Percentiles rank a stretch among this genome's conserved stretches.
phyloP scores from a whole-genome alignment of 208 protist genomes.

The Crithidia acanthocephali region DNA sequence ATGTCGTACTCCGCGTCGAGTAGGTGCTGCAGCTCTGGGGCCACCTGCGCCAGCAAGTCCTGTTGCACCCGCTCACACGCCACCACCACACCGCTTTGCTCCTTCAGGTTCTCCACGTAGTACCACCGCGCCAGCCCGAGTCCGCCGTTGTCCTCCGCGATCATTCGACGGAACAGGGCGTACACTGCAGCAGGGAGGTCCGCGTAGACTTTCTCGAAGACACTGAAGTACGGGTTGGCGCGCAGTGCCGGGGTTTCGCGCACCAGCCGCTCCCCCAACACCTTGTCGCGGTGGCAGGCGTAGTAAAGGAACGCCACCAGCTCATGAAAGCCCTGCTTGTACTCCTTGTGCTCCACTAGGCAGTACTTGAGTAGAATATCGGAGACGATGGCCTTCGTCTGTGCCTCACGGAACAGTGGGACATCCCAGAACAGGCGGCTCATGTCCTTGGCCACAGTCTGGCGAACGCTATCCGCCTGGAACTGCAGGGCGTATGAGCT shows the following conservation, averaged over 20 bases:
- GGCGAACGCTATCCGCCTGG: slow-evolving; percentile 40
- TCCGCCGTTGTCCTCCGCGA: slow-evolving; percentile 32
- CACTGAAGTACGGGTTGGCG: slow-evolving; percentile 3
- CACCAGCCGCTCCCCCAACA: slow-evolving; percentile 20
- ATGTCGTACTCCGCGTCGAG: slow-evolving; percentile 77
- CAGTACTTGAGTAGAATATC: slow-evolving; percentile 74
- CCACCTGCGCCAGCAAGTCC: slow-evolving; percentile 53
- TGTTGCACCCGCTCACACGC: slow-evolving; percentile 61
- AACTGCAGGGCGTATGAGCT: slow-evolving; percentile 74
- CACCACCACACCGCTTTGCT: slow-evolving; percentile 42
- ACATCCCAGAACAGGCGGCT: slow-evolving; percentile 73
- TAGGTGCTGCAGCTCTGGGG: slow-evolving; percentile 57
- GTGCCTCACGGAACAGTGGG: slow-evolving; percentile 41
- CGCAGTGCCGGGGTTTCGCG: slow-evolving; percentile 21
- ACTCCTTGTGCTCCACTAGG: slow-evolving; percentile 51
- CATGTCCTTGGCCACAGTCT: slow-evolving; percentile 63
- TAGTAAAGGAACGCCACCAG: slow-evolving; percentile 87
- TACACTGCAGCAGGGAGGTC: slow-evolving; percentile 37
- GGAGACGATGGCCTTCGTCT: slow-evolving; percentile 42
- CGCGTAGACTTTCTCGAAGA: slow-evolving; percentile 27
- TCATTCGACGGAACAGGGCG: slow-evolving; percentile 55
- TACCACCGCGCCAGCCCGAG: slow-evolving; percentile 58
- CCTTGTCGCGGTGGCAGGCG: slow-evolving; percentile 40
- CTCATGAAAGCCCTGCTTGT: slow-evolving; percentile 94
- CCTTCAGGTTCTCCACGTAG: slow-evolving; percentile 27